Evolutionary conservation across 441 rosid genomes (phyloP).

Genomic region (Isatis lusitanica): DNA sequence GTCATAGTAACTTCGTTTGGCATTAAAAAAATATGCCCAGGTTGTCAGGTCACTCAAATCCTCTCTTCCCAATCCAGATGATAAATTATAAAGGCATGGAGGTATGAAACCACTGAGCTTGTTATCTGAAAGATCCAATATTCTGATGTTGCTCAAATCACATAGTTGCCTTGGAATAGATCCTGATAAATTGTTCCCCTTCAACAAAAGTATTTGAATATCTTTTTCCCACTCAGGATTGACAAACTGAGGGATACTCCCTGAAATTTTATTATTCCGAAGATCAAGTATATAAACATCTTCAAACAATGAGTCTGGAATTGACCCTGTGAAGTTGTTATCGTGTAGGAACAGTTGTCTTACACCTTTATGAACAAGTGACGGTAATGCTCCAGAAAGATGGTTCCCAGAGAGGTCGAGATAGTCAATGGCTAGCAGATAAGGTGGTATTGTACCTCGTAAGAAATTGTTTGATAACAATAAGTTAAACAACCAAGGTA

Average conservation of each 20-base stretch:
- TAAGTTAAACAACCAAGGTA: no score
- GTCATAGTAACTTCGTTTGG: no score
- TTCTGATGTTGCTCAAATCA: neutral
- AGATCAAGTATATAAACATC: neutral
- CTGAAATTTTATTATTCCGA: neutral
- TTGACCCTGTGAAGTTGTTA: neutral
- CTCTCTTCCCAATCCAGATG: no score
- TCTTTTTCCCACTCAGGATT: no score
- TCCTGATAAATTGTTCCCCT: neutral
- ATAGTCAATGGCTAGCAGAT: neutral
- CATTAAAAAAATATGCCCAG: no score
- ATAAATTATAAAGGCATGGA: neutral
- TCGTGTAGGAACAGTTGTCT: neutral
- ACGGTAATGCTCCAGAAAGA: neutral
- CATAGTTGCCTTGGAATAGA: neutral
- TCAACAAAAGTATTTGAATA: neutral
- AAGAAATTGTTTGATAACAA: neutral
- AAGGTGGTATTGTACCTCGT: neutral
- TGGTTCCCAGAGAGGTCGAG: neutral
- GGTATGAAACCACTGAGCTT: neutral
- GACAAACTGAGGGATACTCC: neutral
- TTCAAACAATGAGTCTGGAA: neutral
- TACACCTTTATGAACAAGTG: neutral
- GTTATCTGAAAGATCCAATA: neutral
- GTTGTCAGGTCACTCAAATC: no score